phyloP scores from a whole-genome alignment of 352 stramenopile species.

The Globisporangium polare region DNA sequence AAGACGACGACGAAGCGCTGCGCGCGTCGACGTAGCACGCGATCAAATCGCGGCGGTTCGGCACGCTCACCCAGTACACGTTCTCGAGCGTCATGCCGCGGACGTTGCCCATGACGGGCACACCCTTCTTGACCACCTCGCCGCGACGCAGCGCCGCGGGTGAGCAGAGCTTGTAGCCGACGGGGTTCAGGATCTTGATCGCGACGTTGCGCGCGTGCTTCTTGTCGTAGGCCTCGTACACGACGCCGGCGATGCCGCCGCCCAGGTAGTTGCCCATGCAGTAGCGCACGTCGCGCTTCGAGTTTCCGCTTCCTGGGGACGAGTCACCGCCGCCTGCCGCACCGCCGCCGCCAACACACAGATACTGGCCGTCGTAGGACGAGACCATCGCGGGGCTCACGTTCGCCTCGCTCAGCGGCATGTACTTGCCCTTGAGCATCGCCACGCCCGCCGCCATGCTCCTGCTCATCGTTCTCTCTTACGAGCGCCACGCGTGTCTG shows the following conservation, averaged over 20 bases:
- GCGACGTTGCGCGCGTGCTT: conserved; percentile 82
- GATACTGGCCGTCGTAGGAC: conserved; percentile 74
- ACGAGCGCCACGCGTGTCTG: not conserved
- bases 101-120: conserved; percentile 41
- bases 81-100: conserved; percentile 71
- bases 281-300: conserved; percentile 35
- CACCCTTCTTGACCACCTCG: conserved; percentile 83
- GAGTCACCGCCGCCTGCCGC: not conserved
- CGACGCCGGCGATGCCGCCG: conserved; percentile 88
- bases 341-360: conserved; percentile 40
- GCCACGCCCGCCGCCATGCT: conserved; percentile 21
- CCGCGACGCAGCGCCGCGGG: conserved; percentile 66
- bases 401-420: conserved; percentile 83
- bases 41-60: conserved; percentile 55
- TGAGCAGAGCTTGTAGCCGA: conserved; percentile 91
- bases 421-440: conserved; percentile 79
- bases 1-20: not conserved
- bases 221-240: conserved; percentile 90
- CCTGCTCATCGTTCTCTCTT: not conserved
- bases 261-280: conserved; percentile 91
- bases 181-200: conserved; percentile 97
- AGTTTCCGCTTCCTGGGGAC: not conserved
- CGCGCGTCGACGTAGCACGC: conserved; percentile 60
- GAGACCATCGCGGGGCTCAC: conserved; percentile 71
- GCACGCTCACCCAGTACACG: conserved; percentile 74